phyloP scores from a whole-genome alignment of 2,329 filamentous ascomycete genomes.

The Fusarium sacchari region DNA sequence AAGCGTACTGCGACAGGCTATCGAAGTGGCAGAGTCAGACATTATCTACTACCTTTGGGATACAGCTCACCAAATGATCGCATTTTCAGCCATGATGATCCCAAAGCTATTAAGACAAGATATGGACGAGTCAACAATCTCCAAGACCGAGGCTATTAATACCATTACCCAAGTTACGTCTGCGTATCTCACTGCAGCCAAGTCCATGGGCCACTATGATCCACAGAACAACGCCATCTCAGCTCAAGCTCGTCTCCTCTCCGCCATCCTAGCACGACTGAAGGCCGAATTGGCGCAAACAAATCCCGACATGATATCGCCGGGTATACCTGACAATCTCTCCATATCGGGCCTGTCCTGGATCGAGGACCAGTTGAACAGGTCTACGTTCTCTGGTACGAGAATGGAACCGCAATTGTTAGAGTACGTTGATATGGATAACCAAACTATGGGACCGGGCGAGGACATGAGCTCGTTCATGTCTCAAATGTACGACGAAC shows the following conservation, averaged over 20 bases:
- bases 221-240: neutral
- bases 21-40: neutral
- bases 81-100: neutral
- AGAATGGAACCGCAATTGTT: neutral
- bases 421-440: neutral
- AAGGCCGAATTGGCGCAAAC: fast-evolving
- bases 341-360: neutral
- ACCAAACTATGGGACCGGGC: fast-evolving
- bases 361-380: neutral
- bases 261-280: neutral
- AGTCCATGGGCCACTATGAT: neutral
- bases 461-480: neutral
- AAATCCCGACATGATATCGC: neutral
- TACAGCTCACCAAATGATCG: neutral
- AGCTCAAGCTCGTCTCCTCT: neutral
- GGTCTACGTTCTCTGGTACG: neutral
- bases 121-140: neutral
- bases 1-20: neutral
- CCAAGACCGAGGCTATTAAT: neutral
- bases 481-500: fast-evolving
- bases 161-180: neutral
- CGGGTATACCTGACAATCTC: neutral
- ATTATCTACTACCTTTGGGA: constrained; percentile 5
- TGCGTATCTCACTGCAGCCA: neutral
- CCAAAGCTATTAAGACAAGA: neutral